Evolutionary conservation across 352 stramenopile genomes (phyloP).

Genomic region (Globisporangium heterothallicum): DNA sequence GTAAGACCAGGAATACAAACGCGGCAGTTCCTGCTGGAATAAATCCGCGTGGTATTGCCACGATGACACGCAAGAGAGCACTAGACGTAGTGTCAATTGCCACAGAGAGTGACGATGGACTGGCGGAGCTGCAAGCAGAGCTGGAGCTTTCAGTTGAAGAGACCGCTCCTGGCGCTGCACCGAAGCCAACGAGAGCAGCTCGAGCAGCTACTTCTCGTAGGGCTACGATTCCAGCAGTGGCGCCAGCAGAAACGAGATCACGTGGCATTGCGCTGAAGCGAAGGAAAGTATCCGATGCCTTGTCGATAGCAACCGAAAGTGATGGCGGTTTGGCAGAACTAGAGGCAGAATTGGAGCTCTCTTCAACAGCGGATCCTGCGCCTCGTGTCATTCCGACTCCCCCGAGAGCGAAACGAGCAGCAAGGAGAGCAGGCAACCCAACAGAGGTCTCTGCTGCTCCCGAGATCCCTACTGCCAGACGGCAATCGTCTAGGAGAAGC

Average conservation of each 20-base stretch:
- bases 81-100: conserved; percentile 1
- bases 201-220: background rate
- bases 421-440: background rate
- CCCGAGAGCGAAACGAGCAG: background rate
- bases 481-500: background rate
- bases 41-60: no score
- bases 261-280: background rate
- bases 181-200: background rate
- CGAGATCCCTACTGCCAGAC: background rate
- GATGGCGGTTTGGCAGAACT: conserved; percentile 27
- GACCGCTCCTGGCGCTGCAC: no score
- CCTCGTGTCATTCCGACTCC: background rate
- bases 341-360: conserved; percentile 22
- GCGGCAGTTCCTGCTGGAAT: no score
- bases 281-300: conserved; percentile 5
- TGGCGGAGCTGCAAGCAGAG: conserved; percentile 11
- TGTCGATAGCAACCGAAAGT: conserved; percentile 21
- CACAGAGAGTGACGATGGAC: conserved; percentile 8
- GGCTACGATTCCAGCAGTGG: background rate
- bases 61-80: background rate
- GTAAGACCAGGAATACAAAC: background rate
- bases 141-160: conserved; percentile 2
- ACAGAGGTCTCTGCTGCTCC: background rate
- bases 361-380: background rate
- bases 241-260: no score